Conservation (phyloP, 2,329 filamentous ascomycete genomes). For the Fusarium mundagurra region DNA sequence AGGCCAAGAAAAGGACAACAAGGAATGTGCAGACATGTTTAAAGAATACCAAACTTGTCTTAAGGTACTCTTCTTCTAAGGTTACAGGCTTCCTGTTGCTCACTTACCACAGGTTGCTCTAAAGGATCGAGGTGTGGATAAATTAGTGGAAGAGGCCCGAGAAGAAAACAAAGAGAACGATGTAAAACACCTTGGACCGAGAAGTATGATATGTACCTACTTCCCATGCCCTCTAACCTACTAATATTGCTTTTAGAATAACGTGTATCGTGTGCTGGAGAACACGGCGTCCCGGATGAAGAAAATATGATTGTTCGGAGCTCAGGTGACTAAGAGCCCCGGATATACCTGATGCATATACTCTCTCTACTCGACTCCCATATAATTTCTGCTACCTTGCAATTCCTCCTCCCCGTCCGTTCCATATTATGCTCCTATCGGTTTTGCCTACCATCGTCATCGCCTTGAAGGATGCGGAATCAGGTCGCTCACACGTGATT, state of each 20-base stretch:
- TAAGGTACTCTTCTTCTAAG: slow-evolving; percentile 61
- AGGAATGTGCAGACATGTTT: slow-evolving; percentile 87
- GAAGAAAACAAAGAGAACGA: slow-evolving; percentile 93
- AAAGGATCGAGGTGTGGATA: slow-evolving; percentile 90
- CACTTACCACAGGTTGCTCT: slow-evolving; percentile 65
- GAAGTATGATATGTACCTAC: slow-evolving; percentile 47
- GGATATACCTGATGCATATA: background rate
- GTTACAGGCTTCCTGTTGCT: background rate
- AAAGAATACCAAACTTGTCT: slow-evolving; percentile 89
- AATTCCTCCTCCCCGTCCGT: background rate
- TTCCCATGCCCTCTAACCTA: background rate
- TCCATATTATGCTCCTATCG: background rate
- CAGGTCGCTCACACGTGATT: slow-evolving; percentile 31
- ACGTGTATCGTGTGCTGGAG: background rate
- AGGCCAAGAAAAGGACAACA: slow-evolving; percentile 81
- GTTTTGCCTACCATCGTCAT: slow-evolving; percentile 13
- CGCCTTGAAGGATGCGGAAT: slow-evolving; percentile 13
- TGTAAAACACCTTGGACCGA: slow-evolving; percentile 57
- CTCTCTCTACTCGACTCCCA: background rate
- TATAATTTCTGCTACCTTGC: background rate
- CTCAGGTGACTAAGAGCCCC: background rate
- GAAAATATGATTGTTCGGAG: background rate
- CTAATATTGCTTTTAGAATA: slow-evolving; percentile 26
- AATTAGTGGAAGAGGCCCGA: slow-evolving; percentile 88
- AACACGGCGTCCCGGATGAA: slow-evolving; percentile 18